These are phyloP conservation scores for Thinopyrum elongatum DNA, from an alignment of 176 grass and related monocot species.

Conservation along the genomic window DNA sequence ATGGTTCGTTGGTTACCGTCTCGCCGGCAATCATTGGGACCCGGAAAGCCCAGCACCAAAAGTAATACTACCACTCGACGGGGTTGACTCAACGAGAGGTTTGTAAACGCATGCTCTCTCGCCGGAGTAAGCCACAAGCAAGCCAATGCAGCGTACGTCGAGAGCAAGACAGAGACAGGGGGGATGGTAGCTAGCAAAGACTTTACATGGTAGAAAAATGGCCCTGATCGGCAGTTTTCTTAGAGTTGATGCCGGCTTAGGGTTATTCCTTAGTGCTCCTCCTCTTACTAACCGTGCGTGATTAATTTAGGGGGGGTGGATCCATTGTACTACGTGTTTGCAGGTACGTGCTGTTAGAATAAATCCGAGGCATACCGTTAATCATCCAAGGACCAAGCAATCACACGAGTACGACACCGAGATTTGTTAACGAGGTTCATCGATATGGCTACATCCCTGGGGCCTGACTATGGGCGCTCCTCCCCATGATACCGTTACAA, in stretches of 20 bases:
- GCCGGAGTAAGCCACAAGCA: conserved; percentile 50
- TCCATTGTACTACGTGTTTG: not conserved
- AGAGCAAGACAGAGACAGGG: not conserved
- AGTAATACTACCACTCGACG: not conserved
- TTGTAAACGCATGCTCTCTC: not conserved
- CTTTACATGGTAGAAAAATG: not conserved
- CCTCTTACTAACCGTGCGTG: not conserved
- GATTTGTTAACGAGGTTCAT: too few relatives aligned
- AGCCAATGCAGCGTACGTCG: not conserved
- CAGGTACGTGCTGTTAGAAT: too few relatives aligned
- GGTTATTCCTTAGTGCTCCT: not conserved
- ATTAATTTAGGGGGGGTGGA: conserved; percentile 9
- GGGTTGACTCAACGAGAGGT: not conserved
- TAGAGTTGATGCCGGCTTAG: conserved; percentile 36
- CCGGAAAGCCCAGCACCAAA: conserved; percentile 36
- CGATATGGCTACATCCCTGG: too few relatives aligned
- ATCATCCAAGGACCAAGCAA: too few relatives aligned
- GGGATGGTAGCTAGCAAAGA: not conserved
- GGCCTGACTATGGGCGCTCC: too few relatives aligned
- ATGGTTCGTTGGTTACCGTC: conserved; percentile 5
- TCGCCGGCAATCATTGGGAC: too few relatives aligned
- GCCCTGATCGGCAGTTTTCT: conserved; percentile 36
- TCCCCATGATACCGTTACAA: too few relatives aligned
- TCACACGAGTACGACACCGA: too few relatives aligned
- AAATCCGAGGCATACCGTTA: too few relatives aligned